phyloP scores from a whole-genome alignment of 208 protist genomes.

The Crithidia brevicula region DNA sequence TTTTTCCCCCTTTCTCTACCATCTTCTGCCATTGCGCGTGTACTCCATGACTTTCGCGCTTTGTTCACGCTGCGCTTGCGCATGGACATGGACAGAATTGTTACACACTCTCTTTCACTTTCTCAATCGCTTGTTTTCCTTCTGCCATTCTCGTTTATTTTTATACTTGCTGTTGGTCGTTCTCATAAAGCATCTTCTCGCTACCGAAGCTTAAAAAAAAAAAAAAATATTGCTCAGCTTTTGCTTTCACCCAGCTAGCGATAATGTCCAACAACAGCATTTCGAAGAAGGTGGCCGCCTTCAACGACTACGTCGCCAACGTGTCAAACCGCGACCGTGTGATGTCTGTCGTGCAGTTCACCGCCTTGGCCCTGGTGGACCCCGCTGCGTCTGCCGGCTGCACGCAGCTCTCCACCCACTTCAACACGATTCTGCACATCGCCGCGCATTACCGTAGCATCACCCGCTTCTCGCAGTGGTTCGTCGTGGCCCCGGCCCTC shows the following conservation, averaged over 20 bases:
- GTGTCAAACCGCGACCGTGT: conserved; percentile 71
- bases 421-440: conserved; percentile 56
- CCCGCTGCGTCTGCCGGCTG: conserved; percentile 48
- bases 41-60: no score
- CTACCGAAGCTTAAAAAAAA: no score
- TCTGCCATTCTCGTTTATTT: not conserved
- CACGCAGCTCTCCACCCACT: conserved; percentile 40
- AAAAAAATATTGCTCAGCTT: no score
- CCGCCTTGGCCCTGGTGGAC: conserved; percentile 50
- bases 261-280: conserved; percentile 25
- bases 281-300: conserved; percentile 34
- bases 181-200: no score
- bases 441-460: conserved; percentile 72
- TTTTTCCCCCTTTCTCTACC: conserved; percentile 15
- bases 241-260: no score
- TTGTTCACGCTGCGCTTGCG: not conserved
- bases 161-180: no score
- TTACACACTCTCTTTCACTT: conserved; percentile 14
- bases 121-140: conserved; percentile 5
- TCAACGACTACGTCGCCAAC: conserved; percentile 61
- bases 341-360: conserved; percentile 71
- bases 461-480: conserved; percentile 77
- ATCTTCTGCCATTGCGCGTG: not conserved
- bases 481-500: conserved; percentile 60
- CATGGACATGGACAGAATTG: not conserved